Percentiles rank a stretch among this genome's conserved stretches.
Conservation (phyloP, 1,139 yeast species). For the Yamadazyma diospyri region DNA sequence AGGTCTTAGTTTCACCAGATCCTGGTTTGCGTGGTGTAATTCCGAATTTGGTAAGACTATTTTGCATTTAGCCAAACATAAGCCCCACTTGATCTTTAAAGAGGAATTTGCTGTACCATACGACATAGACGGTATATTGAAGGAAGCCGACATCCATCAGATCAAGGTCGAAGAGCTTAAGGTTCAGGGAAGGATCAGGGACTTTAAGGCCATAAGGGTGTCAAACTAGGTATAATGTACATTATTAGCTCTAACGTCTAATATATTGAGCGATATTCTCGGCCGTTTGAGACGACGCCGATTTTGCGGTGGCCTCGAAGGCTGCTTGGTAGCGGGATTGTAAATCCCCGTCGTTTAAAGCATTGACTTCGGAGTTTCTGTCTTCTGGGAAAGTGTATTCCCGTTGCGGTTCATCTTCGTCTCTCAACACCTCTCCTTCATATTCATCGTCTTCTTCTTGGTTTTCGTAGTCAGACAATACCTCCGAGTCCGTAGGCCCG, state of each 20-base stretch:
- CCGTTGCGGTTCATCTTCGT: constrained; percentile 62
- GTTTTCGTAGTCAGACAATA: constrained; percentile 62
- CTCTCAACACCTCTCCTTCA: constrained; percentile 61
- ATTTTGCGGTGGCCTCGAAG: constrained; percentile 58
- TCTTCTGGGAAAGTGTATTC: constrained; percentile 79
- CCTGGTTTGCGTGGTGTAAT: constrained; percentile 96
- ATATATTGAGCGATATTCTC: constrained; percentile 69
- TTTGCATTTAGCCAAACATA: constrained; percentile 65
- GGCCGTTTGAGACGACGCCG: constrained; percentile 62
- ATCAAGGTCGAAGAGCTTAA: too few relatives aligned
- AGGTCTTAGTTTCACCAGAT: constrained; percentile 55
- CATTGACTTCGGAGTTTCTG: constrained; percentile 55
- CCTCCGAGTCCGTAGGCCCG: constrained; percentile 50
- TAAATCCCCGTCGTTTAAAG: constrained; percentile 44
- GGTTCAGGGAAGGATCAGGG: too few relatives aligned
- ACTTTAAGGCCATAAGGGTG: too few relatives aligned
- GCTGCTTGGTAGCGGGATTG: constrained; percentile 74
- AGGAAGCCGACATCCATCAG: too few relatives aligned
- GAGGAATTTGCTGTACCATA: constrained; percentile 31
- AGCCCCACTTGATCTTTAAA: constrained; percentile 69
- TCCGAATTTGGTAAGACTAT: constrained; percentile 87
- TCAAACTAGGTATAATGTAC: too few relatives aligned
- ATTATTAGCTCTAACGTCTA: constrained; percentile 32
- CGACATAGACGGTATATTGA: constrained; percentile 16
- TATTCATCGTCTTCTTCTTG: constrained; percentile 49